A percentile compares a stretch with the other conserved stretches of the same genome.
Evolutionary conservation across 2,329 filamentous ascomycete species (phyloP).

Genomic region (Cladorrhinum sp.): DNA sequence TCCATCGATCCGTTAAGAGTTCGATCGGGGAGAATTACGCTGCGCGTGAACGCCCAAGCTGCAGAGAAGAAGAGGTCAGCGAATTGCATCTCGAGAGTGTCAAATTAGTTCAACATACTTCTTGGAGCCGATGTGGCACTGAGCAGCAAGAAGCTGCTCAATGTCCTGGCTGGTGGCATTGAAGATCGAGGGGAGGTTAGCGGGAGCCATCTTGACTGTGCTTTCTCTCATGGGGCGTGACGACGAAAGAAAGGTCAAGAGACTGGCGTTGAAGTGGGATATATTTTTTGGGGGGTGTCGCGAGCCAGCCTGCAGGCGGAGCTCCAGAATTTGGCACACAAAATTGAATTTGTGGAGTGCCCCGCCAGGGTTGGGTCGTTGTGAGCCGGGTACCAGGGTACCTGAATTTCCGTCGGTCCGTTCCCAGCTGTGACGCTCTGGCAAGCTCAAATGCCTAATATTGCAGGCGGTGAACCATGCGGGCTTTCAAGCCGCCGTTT

Average conservation of each 20-base stretch:
- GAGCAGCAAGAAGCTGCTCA: conserved; percentile 97
- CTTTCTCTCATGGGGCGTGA: conserved; percentile 33
- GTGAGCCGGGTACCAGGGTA: background rate
- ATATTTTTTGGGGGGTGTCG: conserved; percentile 22
- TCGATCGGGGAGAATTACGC: conserved; percentile 25
- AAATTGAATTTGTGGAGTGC: conserved; percentile 30
- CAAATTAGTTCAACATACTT: conserved; percentile 46
- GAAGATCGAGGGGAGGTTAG: conserved; percentile 91
- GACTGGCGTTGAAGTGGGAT: conserved; percentile 23
- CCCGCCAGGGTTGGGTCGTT: conserved; percentile 30
- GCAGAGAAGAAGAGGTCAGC: conserved; percentile 12
- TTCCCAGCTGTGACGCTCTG: background rate
- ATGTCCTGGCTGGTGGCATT: conserved; percentile 98
- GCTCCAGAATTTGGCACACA: conserved; percentile 30
- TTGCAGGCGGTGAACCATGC: background rate
- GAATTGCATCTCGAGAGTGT: conserved; percentile 1
- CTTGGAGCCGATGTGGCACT: conserved; percentile 96
- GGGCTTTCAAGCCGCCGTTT: conserved; percentile 16
- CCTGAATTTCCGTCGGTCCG: conserved; percentile 2
- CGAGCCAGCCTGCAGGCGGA: conserved; percentile 20
- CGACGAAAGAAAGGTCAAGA: conserved; percentile 32
- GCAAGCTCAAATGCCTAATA: conserved; percentile 4
- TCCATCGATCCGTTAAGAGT: background rate
- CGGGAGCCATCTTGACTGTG: conserved; percentile 82
- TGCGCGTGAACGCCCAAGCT: conserved; percentile 88